Evolutionary conservation across 176 grass and related monocot species (phyloP), one percentile per base, ranked within the genome.

Genomic region (Coix lacrymajobi): DNA sequence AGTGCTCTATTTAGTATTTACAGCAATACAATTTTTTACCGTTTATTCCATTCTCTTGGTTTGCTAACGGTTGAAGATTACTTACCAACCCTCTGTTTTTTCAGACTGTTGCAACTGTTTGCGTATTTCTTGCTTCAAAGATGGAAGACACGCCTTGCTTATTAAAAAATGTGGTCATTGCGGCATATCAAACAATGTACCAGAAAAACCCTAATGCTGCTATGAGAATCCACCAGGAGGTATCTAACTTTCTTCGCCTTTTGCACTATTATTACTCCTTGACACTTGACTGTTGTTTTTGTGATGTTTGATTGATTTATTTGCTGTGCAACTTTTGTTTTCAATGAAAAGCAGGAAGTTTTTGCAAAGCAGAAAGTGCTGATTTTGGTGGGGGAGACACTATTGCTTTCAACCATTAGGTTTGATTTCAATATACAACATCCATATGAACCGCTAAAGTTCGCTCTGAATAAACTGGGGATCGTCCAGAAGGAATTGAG

Each of bases 401-500:
- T 94, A 24, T 62, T 94, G 61, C 92, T 94, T 30, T 82, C 89
- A 57, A 94, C 89, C 30, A 79, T 94, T 51, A 41, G 89, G 62
- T 91, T 91, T 91, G 92, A 94, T 89, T 89, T 94, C 72, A 91
- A 87, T 68, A 81, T 94, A 63, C 86, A 79, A 2, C 92, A 91
- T 82, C 86, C 89, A 32, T 94, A 91, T 37, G 85, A 87, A 41
- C 89, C 89, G 51, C 80, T 94, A 79, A 79, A 85, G 48, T 37
- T 87, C 6, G 86, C 89, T 85, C 51, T 94, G 64, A 91, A 82
- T 34, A 76, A 91, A 65, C 84, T 94, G 39, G 81, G 68, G 17
- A 82, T 94, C 20, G 79, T 41, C 48, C 65, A 84, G 26, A 89
- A 81, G 77, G 92, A 94, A 78, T 66, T 91, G 57, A 84, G 77